Evolutionary conservation across 2,329 filamentous ascomycete genomes (phyloP).

Genomic region (Colletotrichum zoysiae): DNA sequence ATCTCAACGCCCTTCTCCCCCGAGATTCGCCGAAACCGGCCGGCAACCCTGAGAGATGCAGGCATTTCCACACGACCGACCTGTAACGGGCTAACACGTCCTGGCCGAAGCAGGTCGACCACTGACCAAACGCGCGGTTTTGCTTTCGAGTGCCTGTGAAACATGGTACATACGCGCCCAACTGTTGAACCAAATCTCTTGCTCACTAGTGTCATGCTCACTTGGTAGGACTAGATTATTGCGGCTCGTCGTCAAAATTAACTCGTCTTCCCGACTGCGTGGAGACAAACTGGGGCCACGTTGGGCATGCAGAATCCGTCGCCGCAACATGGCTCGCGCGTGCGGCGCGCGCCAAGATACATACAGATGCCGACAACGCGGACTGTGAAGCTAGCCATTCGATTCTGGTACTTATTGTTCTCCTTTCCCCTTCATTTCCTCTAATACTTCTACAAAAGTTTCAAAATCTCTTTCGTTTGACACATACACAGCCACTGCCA

Average conservation of each 20-base stretch:
- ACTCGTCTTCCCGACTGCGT: constrained; percentile 18
- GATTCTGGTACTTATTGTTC: not conserved
- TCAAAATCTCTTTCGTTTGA: not conserved
- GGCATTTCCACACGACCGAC: not conserved
- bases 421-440: not conserved
- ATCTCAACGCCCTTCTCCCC: not conserved
- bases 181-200: not conserved
- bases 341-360: not conserved
- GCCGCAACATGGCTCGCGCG: constrained; percentile 5
- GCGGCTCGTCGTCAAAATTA: constrained; percentile 27
- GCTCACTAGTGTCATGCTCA: not conserved
- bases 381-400: not conserved
- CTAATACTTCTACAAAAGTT: not conserved
- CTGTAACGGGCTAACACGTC: not conserved
- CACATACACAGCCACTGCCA: not conserved
- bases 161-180: not conserved
- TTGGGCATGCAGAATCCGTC: constrained; percentile 8
- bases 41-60: not conserved
- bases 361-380: not conserved
- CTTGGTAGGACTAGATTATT: not conserved
- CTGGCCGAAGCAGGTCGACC: not conserved
- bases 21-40: constrained; percentile 18
- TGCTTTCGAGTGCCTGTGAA: not conserved
- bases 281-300: constrained; percentile 18
- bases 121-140: not conserved